phyloP scores from a whole-genome alignment of 75 land plant species.

The Selaginella moellendorffii region DNA sequence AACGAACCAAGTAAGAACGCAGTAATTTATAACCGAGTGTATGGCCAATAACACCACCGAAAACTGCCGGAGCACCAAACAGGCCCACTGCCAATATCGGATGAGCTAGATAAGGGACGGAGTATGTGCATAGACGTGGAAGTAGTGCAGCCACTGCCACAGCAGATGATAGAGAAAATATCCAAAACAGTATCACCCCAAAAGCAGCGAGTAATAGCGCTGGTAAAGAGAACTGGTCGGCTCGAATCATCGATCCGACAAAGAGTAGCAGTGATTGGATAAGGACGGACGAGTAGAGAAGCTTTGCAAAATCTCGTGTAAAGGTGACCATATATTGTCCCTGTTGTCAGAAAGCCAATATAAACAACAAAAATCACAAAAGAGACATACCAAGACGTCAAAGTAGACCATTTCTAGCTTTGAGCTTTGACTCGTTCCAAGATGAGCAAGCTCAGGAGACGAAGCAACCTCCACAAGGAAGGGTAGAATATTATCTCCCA shows the following conservation, averaged over 20 bases:
- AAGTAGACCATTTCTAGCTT: conserved; percentile 44
- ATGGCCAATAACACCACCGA: conserved; percentile 84
- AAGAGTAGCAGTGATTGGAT: conserved; percentile 55
- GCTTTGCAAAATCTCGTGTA: conserved; percentile 41
- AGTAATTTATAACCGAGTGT: conserved; percentile 47
- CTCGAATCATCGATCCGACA: conserved; percentile 44
- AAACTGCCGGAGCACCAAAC: conserved; percentile 78
- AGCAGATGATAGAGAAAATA: conserved; percentile 11
- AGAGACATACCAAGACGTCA: conserved; percentile 50
- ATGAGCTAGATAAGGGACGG: conserved; percentile 60
- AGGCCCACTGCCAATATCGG: conserved; percentile 76
- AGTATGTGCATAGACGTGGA: too few relatives aligned
- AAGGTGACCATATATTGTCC: conserved; percentile 68
- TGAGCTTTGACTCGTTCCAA: conserved; percentile 11
- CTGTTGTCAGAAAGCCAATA: conserved; percentile 21
- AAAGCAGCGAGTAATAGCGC: conserved; percentile 18
- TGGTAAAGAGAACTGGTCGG: conserved; percentile 40
- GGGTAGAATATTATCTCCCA: conserved; percentile 89
- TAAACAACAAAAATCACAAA: too few relatives aligned
- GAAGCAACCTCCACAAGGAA: conserved; percentile 49
- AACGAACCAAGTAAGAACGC: conserved; percentile 26
- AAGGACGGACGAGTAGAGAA: conserved; percentile 55
- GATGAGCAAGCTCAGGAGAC: conserved; percentile 34
- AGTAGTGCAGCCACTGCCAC: background rate
- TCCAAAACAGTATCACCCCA: conserved; percentile 34